Evolutionary conservation across 2,329 filamentous ascomycete species (phyloP), one percentile per base, ranked within the genome.

Genomic region (Aspergillus melleus): DNA sequence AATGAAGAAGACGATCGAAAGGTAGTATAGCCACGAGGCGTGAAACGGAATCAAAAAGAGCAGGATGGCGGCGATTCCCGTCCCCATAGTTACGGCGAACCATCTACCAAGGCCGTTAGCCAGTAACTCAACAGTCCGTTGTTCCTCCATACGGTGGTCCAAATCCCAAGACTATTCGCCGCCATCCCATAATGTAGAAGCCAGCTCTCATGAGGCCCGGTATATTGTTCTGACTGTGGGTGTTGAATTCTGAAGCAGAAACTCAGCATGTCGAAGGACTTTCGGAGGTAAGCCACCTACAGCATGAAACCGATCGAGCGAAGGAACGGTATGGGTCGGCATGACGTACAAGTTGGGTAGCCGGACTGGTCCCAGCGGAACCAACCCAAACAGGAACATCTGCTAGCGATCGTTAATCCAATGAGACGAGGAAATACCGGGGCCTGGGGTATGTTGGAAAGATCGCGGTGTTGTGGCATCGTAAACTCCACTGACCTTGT

Each of bases 11-110:
- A 70, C 57, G 29, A 73, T 57, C 0, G 73, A 75, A 39, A 76
- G 67, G 61, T 69, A 75, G 32, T 75, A 73, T 6, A 76, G 67
- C 74, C 74, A 76, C 44, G 26, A 22, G 1, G 68, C 72, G 49
- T 76, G 73, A 52, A 74, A 76, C 1, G 74, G 74, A 2, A 76
- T 58, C 11, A 61, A 67, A 53, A 71, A 67, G 32, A 75, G 66
- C 2, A 76, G 65, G 22, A 75, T 72, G 3, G 74, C 74, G 2
- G 73, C 71, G 22, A 76, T 74, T 1, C 74, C 74, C 3, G 74
- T 76, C 22, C 73, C 73, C 74, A 76, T 76, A 22, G 66, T 75
- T 16, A 72, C 70, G 2, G 69, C 68, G 55, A 75, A 75, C 74
- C 73, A 76, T 59, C 73, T 74, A 16, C n/a, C 6, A 24, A 11